Conservation (phyloP, 805 yeast species). For the Nakazawaea pomicola region DNA sequence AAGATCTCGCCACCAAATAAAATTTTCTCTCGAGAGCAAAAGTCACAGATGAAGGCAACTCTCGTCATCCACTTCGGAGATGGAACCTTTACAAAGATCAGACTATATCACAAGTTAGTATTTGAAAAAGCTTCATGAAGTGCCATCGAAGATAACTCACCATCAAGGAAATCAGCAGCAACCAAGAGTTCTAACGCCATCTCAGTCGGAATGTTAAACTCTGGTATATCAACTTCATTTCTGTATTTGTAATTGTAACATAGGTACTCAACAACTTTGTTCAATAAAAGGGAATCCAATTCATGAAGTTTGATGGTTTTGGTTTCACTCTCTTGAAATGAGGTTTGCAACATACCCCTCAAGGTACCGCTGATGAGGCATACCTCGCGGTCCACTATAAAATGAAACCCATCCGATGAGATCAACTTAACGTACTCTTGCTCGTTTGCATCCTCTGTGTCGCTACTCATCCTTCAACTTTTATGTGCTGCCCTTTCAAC, state of each 20-base stretch:
- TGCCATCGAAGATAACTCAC: too few species aligned
- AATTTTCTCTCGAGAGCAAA: too few species aligned
- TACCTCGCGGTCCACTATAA: constrained; percentile 61
- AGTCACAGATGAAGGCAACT: too few species aligned
- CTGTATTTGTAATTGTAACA: constrained; percentile 69
- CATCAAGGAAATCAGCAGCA: constrained; percentile 87
- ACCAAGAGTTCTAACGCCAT: constrained; percentile 87
- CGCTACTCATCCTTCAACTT: constrained; percentile 8
- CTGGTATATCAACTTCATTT: constrained; percentile 65
- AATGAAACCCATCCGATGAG: constrained; percentile 67
- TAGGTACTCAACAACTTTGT: constrained; percentile 80
- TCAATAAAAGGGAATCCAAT: constrained; percentile 66
- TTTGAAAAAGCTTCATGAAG: too few species aligned
- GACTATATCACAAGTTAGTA: too few species aligned
- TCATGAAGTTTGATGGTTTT: constrained; percentile 53
- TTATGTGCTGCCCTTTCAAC: background rate
- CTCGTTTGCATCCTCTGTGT: constrained; percentile 17
- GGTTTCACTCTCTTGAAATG: constrained; percentile 56
- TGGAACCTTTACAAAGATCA: too few species aligned
- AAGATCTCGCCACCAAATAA: too few species aligned
- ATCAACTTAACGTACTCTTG: constrained; percentile 54
- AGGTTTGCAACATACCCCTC: constrained; percentile 47
- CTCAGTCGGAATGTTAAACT: constrained; percentile 89
- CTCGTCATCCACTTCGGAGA: too few species aligned
- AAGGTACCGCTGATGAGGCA: constrained; percentile 70